phyloP scores from a whole-genome alignment of 2,329 filamentous ascomycete genomes.

The Ophiostoma angusticollis region DNA sequence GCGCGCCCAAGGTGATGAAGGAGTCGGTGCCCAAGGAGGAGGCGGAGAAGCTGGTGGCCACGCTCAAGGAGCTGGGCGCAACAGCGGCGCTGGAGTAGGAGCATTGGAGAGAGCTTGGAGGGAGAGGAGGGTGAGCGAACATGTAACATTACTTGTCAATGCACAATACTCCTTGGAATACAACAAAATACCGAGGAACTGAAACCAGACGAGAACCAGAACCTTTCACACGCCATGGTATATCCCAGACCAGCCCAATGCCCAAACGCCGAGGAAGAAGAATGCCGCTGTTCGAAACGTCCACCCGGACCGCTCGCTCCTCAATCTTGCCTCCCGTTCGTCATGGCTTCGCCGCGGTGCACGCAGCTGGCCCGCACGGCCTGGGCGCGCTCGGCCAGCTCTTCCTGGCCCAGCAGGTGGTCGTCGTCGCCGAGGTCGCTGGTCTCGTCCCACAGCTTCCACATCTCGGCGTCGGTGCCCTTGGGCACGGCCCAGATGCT shows the following conservation, averaged over 20 bases:
- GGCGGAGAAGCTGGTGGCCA: conserved; percentile 91
- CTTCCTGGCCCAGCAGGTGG: conserved; percentile 62
- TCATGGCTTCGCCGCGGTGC: conserved; percentile 18
- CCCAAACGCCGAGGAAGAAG: too few relatives aligned
- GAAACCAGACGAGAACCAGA: not conserved
- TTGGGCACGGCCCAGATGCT: conserved; percentile 80
- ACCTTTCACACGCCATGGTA: not conserved
- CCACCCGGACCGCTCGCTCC: too few relatives aligned
- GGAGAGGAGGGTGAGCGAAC: not conserved
- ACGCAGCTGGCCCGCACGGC: conserved; percentile 24
- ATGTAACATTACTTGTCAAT: conserved; percentile 22
- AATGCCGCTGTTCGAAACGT: too few relatives aligned
- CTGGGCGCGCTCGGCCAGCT: conserved; percentile 38
- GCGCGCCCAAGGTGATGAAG: conserved; percentile 96
- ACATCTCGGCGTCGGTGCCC: conserved; percentile 56
- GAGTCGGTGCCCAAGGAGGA: conserved; percentile 98
- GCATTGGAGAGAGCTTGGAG: not conserved
- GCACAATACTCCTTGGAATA: conserved; percentile 11
- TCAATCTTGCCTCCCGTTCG: conserved; percentile 14
- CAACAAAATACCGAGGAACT: not conserved
- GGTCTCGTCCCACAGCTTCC: conserved; percentile 73
- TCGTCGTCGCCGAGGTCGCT: conserved; percentile 86
- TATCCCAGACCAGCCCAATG: not conserved
- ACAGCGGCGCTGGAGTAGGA: conserved; percentile 81
- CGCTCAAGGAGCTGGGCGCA: conserved; percentile 84